Percentiles rank a stretch among this genome's conserved stretches.
phyloP scores from a whole-genome alignment of 306 rosid species.

The Lathyrus sativus region DNA sequence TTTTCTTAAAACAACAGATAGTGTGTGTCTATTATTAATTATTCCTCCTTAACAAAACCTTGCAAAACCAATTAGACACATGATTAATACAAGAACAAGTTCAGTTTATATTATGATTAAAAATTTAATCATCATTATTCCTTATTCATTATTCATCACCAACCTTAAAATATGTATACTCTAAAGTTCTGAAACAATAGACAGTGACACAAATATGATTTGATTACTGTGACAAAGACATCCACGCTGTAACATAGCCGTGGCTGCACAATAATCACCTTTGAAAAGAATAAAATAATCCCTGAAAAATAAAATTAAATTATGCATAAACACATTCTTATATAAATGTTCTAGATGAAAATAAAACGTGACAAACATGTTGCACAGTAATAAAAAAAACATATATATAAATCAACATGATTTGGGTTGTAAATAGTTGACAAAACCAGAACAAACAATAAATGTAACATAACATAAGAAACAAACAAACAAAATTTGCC shows the following conservation, averaged over 20 bases:
- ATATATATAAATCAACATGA: not conserved
- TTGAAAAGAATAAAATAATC: slow-evolving; percentile 16
- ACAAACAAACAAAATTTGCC: not conserved
- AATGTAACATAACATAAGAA: not conserved
- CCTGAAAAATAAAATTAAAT: slow-evolving; percentile 35
- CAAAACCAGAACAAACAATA: not conserved
- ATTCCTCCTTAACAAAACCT: slow-evolving; percentile 31
- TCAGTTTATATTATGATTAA: slow-evolving; percentile 3
- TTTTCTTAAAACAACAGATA: not conserved
- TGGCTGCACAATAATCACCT: slow-evolving; percentile 34
- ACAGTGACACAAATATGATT: not conserved
- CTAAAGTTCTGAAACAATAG: slow-evolving; percentile 25
- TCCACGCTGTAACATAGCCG: slow-evolving; percentile 12
- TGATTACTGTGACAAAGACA: slow-evolving; percentile 15
- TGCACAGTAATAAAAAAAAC: not conserved
- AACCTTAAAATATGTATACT: slow-evolving; percentile 28
- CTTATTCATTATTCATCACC: slow-evolving; percentile 3
- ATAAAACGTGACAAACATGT: not conserved
- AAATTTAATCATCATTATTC: slow-evolving; percentile 4
- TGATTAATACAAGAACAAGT: not conserved
- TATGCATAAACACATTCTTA: not conserved
- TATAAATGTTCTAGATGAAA: slow-evolving; percentile 1
- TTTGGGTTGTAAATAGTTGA: slow-evolving; percentile 11
- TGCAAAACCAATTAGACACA: not conserved
- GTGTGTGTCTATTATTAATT: slow-evolving; percentile 22